Evolutionary conservation across 2,329 filamentous ascomycete species (phyloP).

Genomic region (Endoconidiophora polonica): DNA sequence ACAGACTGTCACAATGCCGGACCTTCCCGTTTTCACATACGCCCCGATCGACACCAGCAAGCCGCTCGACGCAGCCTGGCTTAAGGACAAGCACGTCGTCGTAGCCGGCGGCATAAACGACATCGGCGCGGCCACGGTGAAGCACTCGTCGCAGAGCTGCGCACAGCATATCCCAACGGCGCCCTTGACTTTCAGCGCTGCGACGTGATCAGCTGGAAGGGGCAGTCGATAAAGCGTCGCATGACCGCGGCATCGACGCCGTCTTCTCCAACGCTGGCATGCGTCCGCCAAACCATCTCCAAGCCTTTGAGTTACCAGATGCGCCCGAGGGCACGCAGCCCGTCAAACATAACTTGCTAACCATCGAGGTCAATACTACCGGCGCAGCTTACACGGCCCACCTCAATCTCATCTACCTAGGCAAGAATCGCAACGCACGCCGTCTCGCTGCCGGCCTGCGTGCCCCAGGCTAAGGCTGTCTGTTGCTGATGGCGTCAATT

Average conservation of each 20-base stretch:
- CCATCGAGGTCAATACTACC: slow-evolving; percentile 44
- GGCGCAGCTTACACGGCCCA: slow-evolving; percentile 50
- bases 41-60: slow-evolving; percentile 28
- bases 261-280: slow-evolving; percentile 55
- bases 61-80: slow-evolving; percentile 27
- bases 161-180: slow-evolving; percentile 22
- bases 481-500: slow-evolving; percentile 47
- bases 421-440: slow-evolving; percentile 15
- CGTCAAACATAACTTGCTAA: slow-evolving; percentile 31
- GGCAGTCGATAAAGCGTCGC: slow-evolving; percentile 28
- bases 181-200: slow-evolving; percentile 40
- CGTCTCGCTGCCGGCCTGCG: slow-evolving; percentile 14
- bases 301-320: slow-evolving; percentile 29
- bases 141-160: slow-evolving; percentile 35
- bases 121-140: slow-evolving; percentile 38
- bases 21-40: not conserved
- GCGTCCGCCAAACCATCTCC: slow-evolving; percentile 19
- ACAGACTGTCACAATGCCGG: not conserved
- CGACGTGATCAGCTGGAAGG: slow-evolving; percentile 50
- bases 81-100: slow-evolving; percentile 40
- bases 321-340: slow-evolving; percentile 26
- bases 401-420: slow-evolving; percentile 43
- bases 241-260: slow-evolving; percentile 41
- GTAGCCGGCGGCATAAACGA: slow-evolving; percentile 49
- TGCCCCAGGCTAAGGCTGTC: slow-evolving; percentile 33